Evolutionary conservation across 2,329 filamentous ascomycete species (phyloP).

Genomic region (Daldinia sp.): DNA sequence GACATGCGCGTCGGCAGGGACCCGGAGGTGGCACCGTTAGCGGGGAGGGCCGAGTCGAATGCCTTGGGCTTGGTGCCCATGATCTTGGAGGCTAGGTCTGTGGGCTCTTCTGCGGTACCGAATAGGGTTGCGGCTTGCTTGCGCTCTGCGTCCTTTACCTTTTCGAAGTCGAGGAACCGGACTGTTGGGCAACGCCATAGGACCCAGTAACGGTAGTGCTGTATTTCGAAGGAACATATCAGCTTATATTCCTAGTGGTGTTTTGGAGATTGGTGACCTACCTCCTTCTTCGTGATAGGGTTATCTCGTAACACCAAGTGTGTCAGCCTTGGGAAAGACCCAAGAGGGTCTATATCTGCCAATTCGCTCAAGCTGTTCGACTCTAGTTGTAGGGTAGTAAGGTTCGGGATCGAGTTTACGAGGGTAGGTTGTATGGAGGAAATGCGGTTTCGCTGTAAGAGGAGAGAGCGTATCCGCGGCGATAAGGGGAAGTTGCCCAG

Average conservation of each 20-base stretch:
- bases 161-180: slow-evolving; percentile 90
- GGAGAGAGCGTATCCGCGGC: slow-evolving; percentile 84
- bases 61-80: slow-evolving; percentile 83
- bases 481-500: slow-evolving; percentile 93
- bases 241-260: not conserved
- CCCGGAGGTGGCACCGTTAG: slow-evolving; percentile 56
- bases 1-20: slow-evolving; percentile 69
- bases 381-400: slow-evolving; percentile 82
- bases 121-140: slow-evolving; percentile 81
- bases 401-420: slow-evolving; percentile 78
- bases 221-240: slow-evolving; percentile 12
- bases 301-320: slow-evolving; percentile 87
- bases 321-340: slow-evolving; percentile 72
- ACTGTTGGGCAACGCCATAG: slow-evolving; percentile 86
- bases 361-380: slow-evolving; percentile 85
- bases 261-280: slow-evolving; percentile 53
- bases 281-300: slow-evolving; percentile 91
- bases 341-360: slow-evolving; percentile 85
- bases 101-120: slow-evolving; percentile 79
- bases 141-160: slow-evolving; percentile 88
- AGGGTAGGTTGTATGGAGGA: slow-evolving; percentile 80
- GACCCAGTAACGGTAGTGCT: slow-evolving; percentile 94
- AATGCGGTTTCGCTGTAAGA: slow-evolving; percentile 90
- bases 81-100: slow-evolving; percentile 83
- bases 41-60: slow-evolving; percentile 62